Conservation (phyloP, 768 basidiomycete species). For the Russula vinacea region DNA sequence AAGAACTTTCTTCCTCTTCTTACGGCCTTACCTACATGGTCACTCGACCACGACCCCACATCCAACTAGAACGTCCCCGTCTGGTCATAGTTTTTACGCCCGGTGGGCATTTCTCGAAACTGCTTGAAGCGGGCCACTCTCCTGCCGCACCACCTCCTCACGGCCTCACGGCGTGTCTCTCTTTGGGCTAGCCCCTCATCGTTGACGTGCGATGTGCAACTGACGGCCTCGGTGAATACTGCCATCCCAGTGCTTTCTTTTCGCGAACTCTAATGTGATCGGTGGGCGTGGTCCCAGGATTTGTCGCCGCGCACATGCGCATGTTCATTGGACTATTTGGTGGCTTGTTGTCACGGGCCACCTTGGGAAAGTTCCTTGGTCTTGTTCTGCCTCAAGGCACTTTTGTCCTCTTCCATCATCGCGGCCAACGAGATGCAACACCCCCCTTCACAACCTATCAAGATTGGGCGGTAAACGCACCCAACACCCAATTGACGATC, state of each 20-base stretch:
- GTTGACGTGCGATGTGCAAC: constrained; percentile 43
- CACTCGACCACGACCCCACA: not conserved
- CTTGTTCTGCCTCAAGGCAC: constrained; percentile 4
- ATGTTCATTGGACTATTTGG: constrained; percentile 47
- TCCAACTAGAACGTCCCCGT: not conserved
- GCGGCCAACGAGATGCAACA: not conserved
- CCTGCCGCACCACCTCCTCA: constrained; percentile 46
- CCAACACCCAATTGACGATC: constrained; percentile 3
- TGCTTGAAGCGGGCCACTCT: constrained; percentile 39
- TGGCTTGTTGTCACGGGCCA: constrained; percentile 3
- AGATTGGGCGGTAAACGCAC: not conserved
- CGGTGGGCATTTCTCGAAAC: constrained; percentile 49
- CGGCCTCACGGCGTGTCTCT: constrained; percentile 45
- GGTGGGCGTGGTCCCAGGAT: constrained; percentile 54
- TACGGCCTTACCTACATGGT: not conserved
- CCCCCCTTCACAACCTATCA: not conserved
- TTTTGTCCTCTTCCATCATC: not conserved
- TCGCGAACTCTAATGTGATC: constrained; percentile 38
- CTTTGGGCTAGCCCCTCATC: constrained; percentile 42
- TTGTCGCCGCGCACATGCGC: constrained; percentile 48
- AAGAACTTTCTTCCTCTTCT: not conserved
- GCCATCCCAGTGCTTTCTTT: not conserved
- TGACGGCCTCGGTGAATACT: constrained; percentile 21
- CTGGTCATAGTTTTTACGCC: constrained; percentile 37
- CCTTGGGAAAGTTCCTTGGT: not conserved